Evolutionary conservation across 495 filamentous ascomycete genomes (phyloP), one percentile per base, ranked within the genome.

Genomic region (Trichoderma orchidacearum): DNA sequence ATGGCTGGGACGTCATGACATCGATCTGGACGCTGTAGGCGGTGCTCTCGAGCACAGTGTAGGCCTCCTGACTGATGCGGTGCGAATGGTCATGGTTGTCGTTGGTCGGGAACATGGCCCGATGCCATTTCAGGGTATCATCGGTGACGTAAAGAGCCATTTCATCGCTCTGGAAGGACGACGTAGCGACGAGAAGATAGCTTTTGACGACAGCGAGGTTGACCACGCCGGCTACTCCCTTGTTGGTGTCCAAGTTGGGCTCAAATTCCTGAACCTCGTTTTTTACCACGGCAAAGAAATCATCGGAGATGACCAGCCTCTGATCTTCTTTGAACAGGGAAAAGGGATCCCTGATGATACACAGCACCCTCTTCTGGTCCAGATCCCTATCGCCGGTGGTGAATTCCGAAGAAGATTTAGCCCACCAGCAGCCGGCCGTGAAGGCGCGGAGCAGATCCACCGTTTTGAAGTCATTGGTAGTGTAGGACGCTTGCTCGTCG

Each of bases 1-100:
- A 73, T 30, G 75, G 70, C 5, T 64, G 64, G 11, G 81, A 80
- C 1, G 83, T 87, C 75, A 89, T 81, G 59, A 97, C 91, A 74
- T 97, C 90, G 36, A 98, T 83, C 67, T 96, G 90, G 58, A 98
- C 89, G 72, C 91, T 95, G 74, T 97, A 95, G 61, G 95, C 88
- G 17, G 93, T 96, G 59, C 89, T 91, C 70, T 96, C 92, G 29
- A 98, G 75, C 23, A 97, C 76, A 0, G 93, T 98, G 65, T 96
- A 98, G 13, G 88, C 89, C 63, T 93, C 81, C 66, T 96, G 79
- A 61, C 86, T 80, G 25, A 98, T 67, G 41, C 82, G 84, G 65
- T 91, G 87, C 28, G 81, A 77, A 30, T 81, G 80, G n/a, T 55
- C 31, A 25, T 55, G 53, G 53, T 35, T 55, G 53, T 55, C 53